Evolutionary conservation across 164 flowering plant species (phyloP), one percentile per base, ranked within the genome.

Genomic region (Platanus orientalis): DNA sequence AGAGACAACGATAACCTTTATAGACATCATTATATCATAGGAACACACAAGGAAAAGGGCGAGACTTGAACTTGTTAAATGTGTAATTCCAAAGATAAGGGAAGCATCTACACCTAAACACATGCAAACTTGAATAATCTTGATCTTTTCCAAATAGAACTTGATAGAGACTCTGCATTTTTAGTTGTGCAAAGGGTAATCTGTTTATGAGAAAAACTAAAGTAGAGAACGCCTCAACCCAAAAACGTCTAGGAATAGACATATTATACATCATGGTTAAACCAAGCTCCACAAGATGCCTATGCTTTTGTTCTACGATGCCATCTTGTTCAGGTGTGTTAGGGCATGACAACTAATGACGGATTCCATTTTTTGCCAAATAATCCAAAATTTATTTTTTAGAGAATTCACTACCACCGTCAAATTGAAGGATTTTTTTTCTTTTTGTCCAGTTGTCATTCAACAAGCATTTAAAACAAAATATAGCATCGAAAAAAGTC

Each of bases 291-390:
- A 66, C 29, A 2, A 71, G 10, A 19, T 61, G 74, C 1, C 54
- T 30, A 21, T 71, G 70, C 39, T 61, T 61, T 2, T 63, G 10
- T 20, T 71, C 69, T 0, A 48, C 70, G 13, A 45, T 6, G 4
- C 75, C 60, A 52, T 61, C 66, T n/a, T 66, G 75, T 29, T 66
- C 14, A 4, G 47, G 63, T 3, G 68, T 62, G 7, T 49, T 25
- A 14, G 74, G 70, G 27, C 57, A 61, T 0, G 55, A 14, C 3
- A 14, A 0, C 23, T 45, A 39, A 48, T 65, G 63, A 3, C 4
- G 0, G 10, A 60, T 57, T 0, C 67, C 55, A 32, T 2, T 4
- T 5, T 53, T 1, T 10, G 7, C 3, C 5, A 53, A 53, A 13
- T 24, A 17, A 2, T 53, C 32, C 11, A 10, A 2, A 1, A 53